Evolutionary conservation across 176 grass and related monocot genomes (phyloP), one percentile per base, ranked within the genome.

Genomic region (Triticum urartu): DNA sequence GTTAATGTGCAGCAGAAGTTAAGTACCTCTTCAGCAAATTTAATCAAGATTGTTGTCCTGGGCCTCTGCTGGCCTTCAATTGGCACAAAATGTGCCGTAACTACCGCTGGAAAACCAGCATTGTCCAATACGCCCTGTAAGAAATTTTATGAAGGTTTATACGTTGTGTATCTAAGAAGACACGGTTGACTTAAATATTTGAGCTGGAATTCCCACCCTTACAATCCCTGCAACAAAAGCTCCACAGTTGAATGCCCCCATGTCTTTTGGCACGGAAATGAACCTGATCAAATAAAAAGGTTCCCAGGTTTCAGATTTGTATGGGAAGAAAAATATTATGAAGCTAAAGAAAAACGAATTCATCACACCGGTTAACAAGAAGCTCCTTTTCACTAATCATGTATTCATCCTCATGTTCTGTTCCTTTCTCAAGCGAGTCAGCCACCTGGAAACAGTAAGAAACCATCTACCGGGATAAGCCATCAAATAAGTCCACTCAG

Each of bases 311-410:
- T 61, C 11, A 35, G 5, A 76, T 10, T 79, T 70, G 52, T 33
- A 68, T 4, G 3, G n/a, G 25, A 83, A 75, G 4, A 40, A 80
- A 20, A 2, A 80, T 22, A 11, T 50, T 80, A 84, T 61, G 50
- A 79, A 83, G 40, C 58, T 14, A 11, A 20, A 56, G 52, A 20
- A 20, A 87, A 7, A 33, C 9, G 26, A 65, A 25, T 71, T 67
- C 12, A 66, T 54, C 89, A 86, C 88, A 98, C 96, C 96, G 68
- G 80, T 98, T 98, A 87, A 95, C 96, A 89, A 98, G 90, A 85
- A 98, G 92, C 79, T 95, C 96, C 79, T 95, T 98, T 88, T 98
- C 96, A 90, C 96, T 98, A 52, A 98, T 98, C 96, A 98, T 98
- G 90, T 98, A 98, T 70, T 98, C 96, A 83, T 98, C 96, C 87